A percentile compares a stretch with the other conserved stretches of the same genome.
Conservation (phyloP, 2,329 filamentous ascomycete species). For the Fonsecaea monophora region DNA sequence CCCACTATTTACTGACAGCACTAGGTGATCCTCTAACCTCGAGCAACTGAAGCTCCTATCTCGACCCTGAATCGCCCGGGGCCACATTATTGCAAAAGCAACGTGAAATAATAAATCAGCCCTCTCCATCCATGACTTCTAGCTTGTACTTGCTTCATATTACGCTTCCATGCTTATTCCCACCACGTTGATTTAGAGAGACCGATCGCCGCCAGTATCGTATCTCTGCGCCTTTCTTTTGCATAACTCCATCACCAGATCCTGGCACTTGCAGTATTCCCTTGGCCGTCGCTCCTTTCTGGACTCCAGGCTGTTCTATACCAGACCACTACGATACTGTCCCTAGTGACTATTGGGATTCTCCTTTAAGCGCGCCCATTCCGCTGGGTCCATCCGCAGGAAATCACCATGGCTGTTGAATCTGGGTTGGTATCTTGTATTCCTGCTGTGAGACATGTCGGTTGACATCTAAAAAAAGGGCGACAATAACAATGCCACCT, state of each 20-base stretch:
- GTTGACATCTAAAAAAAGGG: slow-evolving; percentile 34
- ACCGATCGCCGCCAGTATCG: background rate
- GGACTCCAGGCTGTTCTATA: background rate
- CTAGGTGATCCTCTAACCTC: slow-evolving; percentile 15
- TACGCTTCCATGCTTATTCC: slow-evolving; percentile 3
- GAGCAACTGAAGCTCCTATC: slow-evolving; percentile 9
- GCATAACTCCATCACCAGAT: background rate
- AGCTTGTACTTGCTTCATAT: slow-evolving; percentile 12
- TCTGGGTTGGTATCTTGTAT: slow-evolving; percentile 33
- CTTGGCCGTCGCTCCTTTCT: background rate
- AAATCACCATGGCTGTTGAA: slow-evolving; percentile 18
- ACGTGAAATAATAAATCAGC: slow-evolving; percentile 15
- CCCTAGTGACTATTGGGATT: background rate
- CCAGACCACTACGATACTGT: background rate
- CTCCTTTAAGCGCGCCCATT: background rate
- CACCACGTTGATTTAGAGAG: slow-evolving; percentile 6
- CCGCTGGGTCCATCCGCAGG: background rate
- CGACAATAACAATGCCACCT: slow-evolving; percentile 22
- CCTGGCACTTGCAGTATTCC: background rate
- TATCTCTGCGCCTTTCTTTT: background rate
- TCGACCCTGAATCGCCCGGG: slow-evolving; percentile 14
- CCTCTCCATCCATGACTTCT: slow-evolving; percentile 15
- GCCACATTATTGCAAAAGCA: slow-evolving; percentile 11
- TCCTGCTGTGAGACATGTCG: slow-evolving; percentile 28
- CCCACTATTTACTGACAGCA: slow-evolving; percentile 2